Conservation (phyloP, 805 yeast genomes). For the Hanseniaspora vineae region DNA sequence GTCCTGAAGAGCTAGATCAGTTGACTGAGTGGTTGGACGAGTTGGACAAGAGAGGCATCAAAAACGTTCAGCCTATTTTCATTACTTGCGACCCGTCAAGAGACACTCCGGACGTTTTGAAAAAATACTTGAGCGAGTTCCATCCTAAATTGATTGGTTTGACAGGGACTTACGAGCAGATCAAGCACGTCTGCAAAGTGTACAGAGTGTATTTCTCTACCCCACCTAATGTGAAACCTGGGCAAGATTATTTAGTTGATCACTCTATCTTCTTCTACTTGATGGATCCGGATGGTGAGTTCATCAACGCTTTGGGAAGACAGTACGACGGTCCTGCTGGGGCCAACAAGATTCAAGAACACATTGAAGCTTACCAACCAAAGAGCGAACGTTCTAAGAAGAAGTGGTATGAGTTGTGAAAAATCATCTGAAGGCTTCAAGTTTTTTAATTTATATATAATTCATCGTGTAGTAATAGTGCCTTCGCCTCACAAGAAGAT, state of each 20-base stretch:
- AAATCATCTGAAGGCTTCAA: neutral
- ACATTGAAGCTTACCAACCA: slow-evolving; percentile 66
- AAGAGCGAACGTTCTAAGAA: slow-evolving; percentile 53
- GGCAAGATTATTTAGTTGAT: slow-evolving; percentile 92
- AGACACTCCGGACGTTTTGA: slow-evolving; percentile 76
- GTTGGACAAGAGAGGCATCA: slow-evolving; percentile 44
- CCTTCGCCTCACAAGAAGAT: too few species aligned
- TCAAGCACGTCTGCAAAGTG: slow-evolving; percentile 74
- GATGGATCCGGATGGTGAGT: slow-evolving; percentile 98
- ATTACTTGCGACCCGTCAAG: slow-evolving; percentile 96
- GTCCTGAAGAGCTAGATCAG: slow-evolving; percentile 95
- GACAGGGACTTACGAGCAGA: slow-evolving; percentile 80
- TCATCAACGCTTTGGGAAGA: slow-evolving; percentile 88
- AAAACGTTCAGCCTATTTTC: slow-evolving; percentile 65
- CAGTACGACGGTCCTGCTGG: slow-evolving; percentile 74
- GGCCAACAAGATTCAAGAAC: slow-evolving; percentile 60
- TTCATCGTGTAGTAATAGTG: too few species aligned
- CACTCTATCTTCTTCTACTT: slow-evolving; percentile 94
- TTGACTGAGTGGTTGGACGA: slow-evolving; percentile 54
- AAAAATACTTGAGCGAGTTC: slow-evolving; percentile 76
- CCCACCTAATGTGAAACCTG: slow-evolving; percentile 86
- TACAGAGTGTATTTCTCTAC: slow-evolving; percentile 96
- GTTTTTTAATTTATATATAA: too few species aligned
- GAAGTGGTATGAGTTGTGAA: slow-evolving; percentile 23
- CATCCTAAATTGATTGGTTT: slow-evolving; percentile 82